Evolutionary conservation across 352 stramenopile genomes (phyloP).

Genomic region (Phytophthora colocasiae): DNA sequence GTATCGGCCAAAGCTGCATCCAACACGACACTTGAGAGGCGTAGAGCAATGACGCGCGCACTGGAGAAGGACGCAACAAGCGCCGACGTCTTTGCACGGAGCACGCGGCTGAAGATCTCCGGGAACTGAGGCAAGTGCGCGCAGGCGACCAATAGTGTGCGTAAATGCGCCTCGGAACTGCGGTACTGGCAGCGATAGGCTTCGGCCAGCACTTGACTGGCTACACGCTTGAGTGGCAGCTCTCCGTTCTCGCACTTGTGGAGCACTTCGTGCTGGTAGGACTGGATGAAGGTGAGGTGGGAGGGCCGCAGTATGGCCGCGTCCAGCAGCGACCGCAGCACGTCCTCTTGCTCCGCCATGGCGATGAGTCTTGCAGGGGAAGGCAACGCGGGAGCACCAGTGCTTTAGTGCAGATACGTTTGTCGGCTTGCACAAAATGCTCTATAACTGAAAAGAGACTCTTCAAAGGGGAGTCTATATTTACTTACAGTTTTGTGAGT

Average conservation of each 20-base stretch:
- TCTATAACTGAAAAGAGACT: neutral
- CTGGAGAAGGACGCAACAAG: slow-evolving; percentile 63
- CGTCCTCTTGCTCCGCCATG: slow-evolving; percentile 61
- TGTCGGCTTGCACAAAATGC: slow-evolving; percentile 1
- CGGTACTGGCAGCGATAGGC: slow-evolving; percentile 64
- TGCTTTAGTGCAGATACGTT: slow-evolving; percentile 22
- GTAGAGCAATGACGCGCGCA: slow-evolving; percentile 62
- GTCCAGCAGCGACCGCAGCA: slow-evolving; percentile 69
- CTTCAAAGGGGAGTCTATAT: too few relatives aligned
- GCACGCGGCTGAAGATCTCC: slow-evolving; percentile 55
- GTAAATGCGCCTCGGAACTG: slow-evolving; percentile 62
- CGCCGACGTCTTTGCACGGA: slow-evolving; percentile 43
- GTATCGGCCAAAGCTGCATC: slow-evolving; percentile 36
- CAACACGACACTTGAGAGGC: slow-evolving; percentile 64
- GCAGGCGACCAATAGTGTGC: slow-evolving; percentile 49
- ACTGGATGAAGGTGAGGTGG: slow-evolving; percentile 60
- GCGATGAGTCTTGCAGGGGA: neutral
- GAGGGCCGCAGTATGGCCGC: slow-evolving; percentile 56
- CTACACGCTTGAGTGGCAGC: slow-evolving; percentile 69
- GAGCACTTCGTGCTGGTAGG: slow-evolving; percentile 72
- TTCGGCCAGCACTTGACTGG: slow-evolving; percentile 65
- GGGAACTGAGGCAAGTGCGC: slow-evolving; percentile 51
- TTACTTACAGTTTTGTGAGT: neutral
- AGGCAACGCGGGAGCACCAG: slow-evolving; percentile 20
- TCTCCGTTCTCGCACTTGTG: slow-evolving; percentile 65